Evolutionary conservation across 495 filamentous ascomycete species (phyloP).

Genomic region (Penicillium goetzii): DNA sequence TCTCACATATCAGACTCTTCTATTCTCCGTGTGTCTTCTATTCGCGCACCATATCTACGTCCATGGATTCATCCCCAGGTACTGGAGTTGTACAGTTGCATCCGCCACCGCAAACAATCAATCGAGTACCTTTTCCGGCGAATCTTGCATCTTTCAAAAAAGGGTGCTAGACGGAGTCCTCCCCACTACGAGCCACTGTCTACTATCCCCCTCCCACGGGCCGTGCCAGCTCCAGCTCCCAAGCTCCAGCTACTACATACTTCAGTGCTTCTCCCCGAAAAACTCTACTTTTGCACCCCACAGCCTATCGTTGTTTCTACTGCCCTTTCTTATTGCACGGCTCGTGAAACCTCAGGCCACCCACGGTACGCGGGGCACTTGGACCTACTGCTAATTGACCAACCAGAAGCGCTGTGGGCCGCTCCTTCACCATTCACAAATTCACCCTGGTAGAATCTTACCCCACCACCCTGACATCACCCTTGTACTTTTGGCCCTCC

Average conservation of each 20-base stretch:
- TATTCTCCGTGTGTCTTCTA: neutral
- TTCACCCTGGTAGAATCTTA: neutral
- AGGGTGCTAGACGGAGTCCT: neutral
- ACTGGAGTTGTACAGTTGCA: slow-evolving; percentile 12
- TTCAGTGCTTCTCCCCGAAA: neutral
- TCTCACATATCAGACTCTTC: neutral
- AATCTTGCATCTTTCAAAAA: neutral
- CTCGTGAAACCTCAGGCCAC: slow-evolving; percentile 3
- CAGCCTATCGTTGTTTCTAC: neutral
- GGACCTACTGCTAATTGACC: neutral
- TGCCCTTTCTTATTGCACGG: neutral
- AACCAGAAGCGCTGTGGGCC: neutral
- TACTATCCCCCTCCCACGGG: slow-evolving; percentile 15
- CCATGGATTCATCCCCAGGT: neutral
- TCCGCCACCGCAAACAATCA: slow-evolving; percentile 17
- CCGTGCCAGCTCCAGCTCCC: slow-evolving; percentile 22
- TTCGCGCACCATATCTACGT: neutral
- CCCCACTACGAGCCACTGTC: slow-evolving; percentile 10
- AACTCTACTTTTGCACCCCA: neutral
- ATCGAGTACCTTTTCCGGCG: slow-evolving; percentile 9
- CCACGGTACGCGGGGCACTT: neutral
- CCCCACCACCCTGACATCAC: slow-evolving; percentile 8
- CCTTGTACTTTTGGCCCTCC: no score
- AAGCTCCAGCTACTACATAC: neutral
- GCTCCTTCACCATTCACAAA: neutral